Conservation (phyloP, 2,329 filamentous ascomycete species). For the Xylariaceae sp. region DNA sequence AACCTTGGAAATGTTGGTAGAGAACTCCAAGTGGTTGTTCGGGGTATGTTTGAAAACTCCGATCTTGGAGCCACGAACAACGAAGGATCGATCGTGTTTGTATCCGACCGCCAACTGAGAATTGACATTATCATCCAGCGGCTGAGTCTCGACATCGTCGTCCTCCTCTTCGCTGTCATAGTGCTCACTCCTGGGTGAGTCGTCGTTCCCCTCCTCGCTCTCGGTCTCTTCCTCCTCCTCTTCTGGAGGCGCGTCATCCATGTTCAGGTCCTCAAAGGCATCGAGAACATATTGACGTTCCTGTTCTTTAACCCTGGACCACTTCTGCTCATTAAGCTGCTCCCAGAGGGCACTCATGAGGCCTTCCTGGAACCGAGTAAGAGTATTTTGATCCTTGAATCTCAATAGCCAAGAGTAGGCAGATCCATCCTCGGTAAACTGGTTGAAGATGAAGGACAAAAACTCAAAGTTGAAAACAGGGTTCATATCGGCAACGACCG, state of each 20-base stretch:
- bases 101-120: constrained; percentile 93
- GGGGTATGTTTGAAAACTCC: constrained; percentile 96
- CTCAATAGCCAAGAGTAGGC: constrained; percentile 94
- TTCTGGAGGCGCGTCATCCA: constrained; percentile 69
- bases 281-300: constrained; percentile 94
- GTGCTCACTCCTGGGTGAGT: constrained; percentile 65
- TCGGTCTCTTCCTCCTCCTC: constrained; percentile 50
- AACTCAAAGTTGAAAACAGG: constrained; percentile 99
- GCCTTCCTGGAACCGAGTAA: constrained; percentile 88
- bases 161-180: constrained; percentile 71
- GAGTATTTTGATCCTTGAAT: constrained; percentile 76
- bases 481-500: constrained; percentile 86
- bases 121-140: constrained; percentile 80
- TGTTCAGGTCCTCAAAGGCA: constrained; percentile 88
- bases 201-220: constrained; percentile 57
- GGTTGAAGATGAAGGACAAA: constrained; percentile 98
- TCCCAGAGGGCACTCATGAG: constrained; percentile 97
- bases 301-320: constrained; percentile 86
- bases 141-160: constrained; percentile 64
- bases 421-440: constrained; percentile 81
- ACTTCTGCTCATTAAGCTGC: constrained; percentile 89
- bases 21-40: constrained; percentile 91
- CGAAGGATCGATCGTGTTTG: constrained; percentile 94
- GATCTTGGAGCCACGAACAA: constrained; percentile 95
- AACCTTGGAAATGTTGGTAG: constrained; percentile 95